Base-by-base conservation (phyloP, 331 rosid genomes). In the Phaseolus coccineus region DNA sequence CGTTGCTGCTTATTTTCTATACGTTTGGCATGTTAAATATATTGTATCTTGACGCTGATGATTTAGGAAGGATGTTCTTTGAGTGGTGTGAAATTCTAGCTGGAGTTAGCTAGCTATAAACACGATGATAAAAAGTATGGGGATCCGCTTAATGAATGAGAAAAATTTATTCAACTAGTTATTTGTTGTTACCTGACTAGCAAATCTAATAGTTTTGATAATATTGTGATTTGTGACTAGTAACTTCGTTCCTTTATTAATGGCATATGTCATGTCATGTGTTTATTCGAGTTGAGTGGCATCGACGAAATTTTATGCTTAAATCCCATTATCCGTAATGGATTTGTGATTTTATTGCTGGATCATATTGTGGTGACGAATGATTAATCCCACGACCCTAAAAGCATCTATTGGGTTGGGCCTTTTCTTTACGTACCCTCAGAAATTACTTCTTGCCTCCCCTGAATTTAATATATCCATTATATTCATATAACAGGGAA, bases 1-100 rank as follows among this genome's bases (percentile, higher is more conserved):
- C 37, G 64, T 52, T 47, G 64, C 70, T 2, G 59, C 31, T 69
- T 35, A 62, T 48, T 58, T 48, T 64, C 19, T 71, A 31, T 64
- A 39, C 4, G 65, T 71, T 40, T 22, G 48, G 35, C 47, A 33
- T 51, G 8, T 44, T 12, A 46, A 10, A 46, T 28, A 30, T 61
- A 12, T 61, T 31, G 37, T 68, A 16, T 48, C 19, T 55, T 73
- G 62, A 65, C 13, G 16, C 58, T 24, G 58, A 58, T 40, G 44
- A 47, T 42, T 74, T 2, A 1, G 37, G 80, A 13, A 10, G 31
- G 66, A 33, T 62, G 44, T 47, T 37, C 59, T 24, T 77, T 56
- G 22, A 56, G 12, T 67, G 46, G 46, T 40, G 33, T 53, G 68
- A 3, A 40, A 42, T 68, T 55, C 47, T 9, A 42, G 42, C 59